phyloP scores from a whole-genome alignment of 1,139 yeast genomes.

The Saccharomyces hybrid region DNA sequence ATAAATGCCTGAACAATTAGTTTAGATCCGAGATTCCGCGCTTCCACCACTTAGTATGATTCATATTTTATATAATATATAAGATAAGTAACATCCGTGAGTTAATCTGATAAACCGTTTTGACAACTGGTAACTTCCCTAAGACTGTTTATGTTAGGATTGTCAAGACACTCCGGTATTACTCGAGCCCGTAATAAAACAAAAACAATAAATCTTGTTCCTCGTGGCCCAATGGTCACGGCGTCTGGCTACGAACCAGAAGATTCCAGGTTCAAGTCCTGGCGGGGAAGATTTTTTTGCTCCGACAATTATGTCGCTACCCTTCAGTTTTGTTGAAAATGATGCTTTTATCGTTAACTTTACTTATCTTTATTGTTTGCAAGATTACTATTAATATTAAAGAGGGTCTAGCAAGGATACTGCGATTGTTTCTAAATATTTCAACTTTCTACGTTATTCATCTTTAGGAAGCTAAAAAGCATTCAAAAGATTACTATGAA shows the following conservation, averaged over 20 bases:
- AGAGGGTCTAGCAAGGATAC: neutral
- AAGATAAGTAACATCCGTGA: neutral
- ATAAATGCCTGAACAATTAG: too few relatives aligned
- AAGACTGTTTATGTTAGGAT: too few relatives aligned
- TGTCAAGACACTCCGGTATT: too few relatives aligned
- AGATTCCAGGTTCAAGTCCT: constrained; percentile 94
- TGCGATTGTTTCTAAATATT: too few relatives aligned
- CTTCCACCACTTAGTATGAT: neutral
- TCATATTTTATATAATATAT: too few relatives aligned
- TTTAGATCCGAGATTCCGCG: neutral
- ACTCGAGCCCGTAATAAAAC: neutral
- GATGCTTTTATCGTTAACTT: too few relatives aligned
- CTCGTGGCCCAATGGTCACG: constrained; percentile 92
- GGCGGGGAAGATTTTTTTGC: constrained; percentile 65
- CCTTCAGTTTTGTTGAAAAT: neutral
- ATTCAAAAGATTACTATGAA: neutral
- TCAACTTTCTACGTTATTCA: neutral
- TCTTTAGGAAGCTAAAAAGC: neutral
- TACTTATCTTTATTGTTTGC: neutral
- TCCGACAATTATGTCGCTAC: too few relatives aligned
- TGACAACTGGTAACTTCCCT: too few relatives aligned
- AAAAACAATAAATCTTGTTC: constrained; percentile 34
- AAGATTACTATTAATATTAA: neutral
- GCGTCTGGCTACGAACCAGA: constrained; percentile 93
- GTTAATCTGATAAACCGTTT: neutral